A percentile compares a stretch with the other conserved stretches of the same genome.
Evolutionary conservation across 2,329 filamentous ascomycete genomes (phyloP).

Genomic region (Xylariaceae sp.): DNA sequence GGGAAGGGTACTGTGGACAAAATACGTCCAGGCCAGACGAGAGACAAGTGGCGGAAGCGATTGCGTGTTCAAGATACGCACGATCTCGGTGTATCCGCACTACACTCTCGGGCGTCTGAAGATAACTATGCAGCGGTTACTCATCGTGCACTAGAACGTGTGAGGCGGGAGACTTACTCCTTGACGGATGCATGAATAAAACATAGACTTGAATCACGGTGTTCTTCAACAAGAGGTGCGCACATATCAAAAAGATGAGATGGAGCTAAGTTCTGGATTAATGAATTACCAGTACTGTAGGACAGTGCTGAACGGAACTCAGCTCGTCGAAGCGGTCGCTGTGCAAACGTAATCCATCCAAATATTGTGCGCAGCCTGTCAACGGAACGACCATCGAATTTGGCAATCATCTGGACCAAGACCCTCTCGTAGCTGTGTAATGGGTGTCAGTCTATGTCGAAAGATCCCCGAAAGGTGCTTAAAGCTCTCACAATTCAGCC

Average conservation of each 20-base stretch:
- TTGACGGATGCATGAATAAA: slow-evolving; percentile 17
- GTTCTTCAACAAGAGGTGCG: slow-evolving; percentile 14
- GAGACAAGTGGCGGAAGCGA: slow-evolving; percentile 7
- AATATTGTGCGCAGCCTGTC: slow-evolving; percentile 12
- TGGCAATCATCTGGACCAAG: slow-evolving; percentile 8
- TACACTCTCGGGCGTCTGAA: slow-evolving; percentile 3
- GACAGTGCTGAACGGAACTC: slow-evolving; percentile 15
- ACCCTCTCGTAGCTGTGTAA: slow-evolving; percentile 6
- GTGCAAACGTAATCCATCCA: slow-evolving; percentile 9
- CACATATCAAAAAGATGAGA: slow-evolving; percentile 19
- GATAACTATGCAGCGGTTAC: not conserved
- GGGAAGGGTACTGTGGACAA: not conserved
- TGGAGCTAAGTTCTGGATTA: not conserved
- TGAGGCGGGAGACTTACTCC: slow-evolving; percentile 1
- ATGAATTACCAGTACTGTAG: not conserved
- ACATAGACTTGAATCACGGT: slow-evolving; percentile 5
- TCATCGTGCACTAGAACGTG: not conserved
- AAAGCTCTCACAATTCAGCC: slow-evolving; percentile 5
- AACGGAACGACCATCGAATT: slow-evolving; percentile 9
- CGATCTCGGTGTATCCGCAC: not conserved
- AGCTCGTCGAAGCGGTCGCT: slow-evolving; percentile 9
- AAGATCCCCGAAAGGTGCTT: not conserved
- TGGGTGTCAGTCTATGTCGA: not conserved
- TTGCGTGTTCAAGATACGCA: slow-evolving; percentile 15
- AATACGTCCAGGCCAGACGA: slow-evolving; percentile 12